Evolutionary conservation across 768 basidiomycete genomes (phyloP), one percentile per base, ranked within the genome.

Genomic region (Psilocybe sp.): DNA sequence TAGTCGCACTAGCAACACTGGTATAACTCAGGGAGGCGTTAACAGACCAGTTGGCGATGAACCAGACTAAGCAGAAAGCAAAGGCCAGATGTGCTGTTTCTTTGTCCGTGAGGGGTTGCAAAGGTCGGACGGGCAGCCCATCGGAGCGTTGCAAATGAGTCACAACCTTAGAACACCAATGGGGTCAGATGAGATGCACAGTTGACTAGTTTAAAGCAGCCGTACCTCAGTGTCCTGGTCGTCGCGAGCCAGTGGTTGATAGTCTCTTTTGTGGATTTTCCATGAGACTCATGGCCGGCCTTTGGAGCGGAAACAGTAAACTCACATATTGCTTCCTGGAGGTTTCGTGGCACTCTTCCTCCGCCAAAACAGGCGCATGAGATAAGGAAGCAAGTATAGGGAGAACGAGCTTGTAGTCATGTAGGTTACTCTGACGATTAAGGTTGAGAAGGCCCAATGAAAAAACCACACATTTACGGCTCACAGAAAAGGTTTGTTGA

Each of bases 1-100:
- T 86, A 4, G 95, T 97, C 15, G 91, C 83, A 64, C 92, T 96
- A 2, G 92, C 91, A n/a, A 98, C 95, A 59, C 86, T 92, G 1
- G 96, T 98, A 63, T 86, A 89, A 28, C 81, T 84, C 40, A 98
- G 75, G 15, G 89, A 76, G 1, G 85, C 86, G 63, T 95, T 97
- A 28, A 96, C 71, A 10, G 84, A 67, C 92, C 94, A 98, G 62
- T 98, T 98, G 11, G 96, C 96, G 34, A 84, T 73, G 60, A 99
- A 97, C 92, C 95, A 99, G 33, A 96, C 72, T 50, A 90, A 76
- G 65, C 88, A 92, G 67, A 98, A 98, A 44, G 77, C 68, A 5
- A 81, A 71, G 4, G 96, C 92, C 11, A 99, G 75, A 35, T 78
- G 67, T 6, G 85, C 84, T 0, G 97, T 98, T 69, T 97, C 85